Conservation (phyloP, 495 filamentous ascomycete species). For the Monascus purpureus region DNA sequence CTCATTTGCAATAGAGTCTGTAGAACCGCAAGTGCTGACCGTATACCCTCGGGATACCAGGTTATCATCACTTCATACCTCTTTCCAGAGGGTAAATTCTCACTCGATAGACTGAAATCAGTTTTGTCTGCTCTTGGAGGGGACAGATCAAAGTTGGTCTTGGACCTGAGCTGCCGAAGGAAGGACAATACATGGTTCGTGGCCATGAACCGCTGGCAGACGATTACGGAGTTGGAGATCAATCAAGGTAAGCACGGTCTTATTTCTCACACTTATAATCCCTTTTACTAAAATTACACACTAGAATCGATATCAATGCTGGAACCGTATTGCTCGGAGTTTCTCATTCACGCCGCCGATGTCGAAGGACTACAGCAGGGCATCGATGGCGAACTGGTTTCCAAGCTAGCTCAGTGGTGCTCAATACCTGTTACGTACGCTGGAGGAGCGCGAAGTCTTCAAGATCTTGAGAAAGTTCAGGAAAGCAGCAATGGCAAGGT, state of each 20-base stretch:
- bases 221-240: conserved; percentile 89
- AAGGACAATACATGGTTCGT: conserved; percentile 73
- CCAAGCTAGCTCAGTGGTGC: conserved; percentile 67
- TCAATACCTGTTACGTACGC: conserved; percentile 90
- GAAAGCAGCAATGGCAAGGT: conserved; percentile 63
- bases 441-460: conserved; percentile 68
- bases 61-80: conserved; percentile 81
- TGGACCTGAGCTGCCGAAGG: conserved; percentile 81
- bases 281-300: conserved; percentile 3
- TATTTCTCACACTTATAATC: conserved; percentile 2
- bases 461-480: conserved; percentile 71
- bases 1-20: no score
- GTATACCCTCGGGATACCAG: no score
- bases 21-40: no score
- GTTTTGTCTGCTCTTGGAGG: conserved; percentile 57
- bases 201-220: conserved; percentile 98
- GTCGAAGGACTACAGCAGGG: conserved; percentile 85
- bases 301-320: conserved; percentile 64
- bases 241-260: conserved; percentile 45
- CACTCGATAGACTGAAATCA: conserved; percentile 51
- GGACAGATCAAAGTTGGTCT: conserved; percentile 70
- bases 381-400: conserved; percentile 75
- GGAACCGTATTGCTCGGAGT: conserved; percentile 87
- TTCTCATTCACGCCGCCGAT: conserved; percentile 97
- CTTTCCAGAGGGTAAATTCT: conserved; percentile 75